Conservation (phyloP, 352 stramenopile species). For the Blastocystis sp. region DNA sequence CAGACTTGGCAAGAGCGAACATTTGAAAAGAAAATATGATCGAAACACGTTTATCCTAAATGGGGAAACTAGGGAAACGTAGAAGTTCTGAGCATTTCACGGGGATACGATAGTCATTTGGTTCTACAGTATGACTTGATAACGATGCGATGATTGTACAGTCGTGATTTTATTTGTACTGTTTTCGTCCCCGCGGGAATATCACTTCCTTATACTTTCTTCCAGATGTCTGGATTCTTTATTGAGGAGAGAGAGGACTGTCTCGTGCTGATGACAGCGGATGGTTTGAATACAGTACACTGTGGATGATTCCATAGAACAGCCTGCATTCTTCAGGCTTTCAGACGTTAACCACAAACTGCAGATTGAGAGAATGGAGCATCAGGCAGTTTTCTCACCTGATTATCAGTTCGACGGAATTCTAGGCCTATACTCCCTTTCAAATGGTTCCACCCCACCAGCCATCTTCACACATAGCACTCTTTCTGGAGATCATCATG, state of each 20-base stretch:
- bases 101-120: not conserved
- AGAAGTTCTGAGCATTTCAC: not conserved
- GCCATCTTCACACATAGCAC: not conserved
- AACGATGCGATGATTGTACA: too few relatives aligned
- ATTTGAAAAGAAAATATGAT: conserved; percentile 17
- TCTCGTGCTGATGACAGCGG: not conserved
- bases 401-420: conserved; percentile 10
- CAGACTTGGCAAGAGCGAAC: conserved; percentile 46
- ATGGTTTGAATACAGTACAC: not conserved
- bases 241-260: not conserved
- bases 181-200: too few relatives aligned
- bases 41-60: not conserved
- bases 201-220: not conserved
- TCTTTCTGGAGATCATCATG: conserved; percentile 33
- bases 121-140: too few relatives aligned
- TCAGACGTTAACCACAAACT: not conserved
- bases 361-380: not conserved
- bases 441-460: not conserved
- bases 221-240: conserved; percentile 1
- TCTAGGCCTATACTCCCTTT: conserved; percentile 27
- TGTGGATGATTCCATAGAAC: not conserved
- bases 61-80: not conserved
- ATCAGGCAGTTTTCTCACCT: not conserved
- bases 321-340: not conserved
- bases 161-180: too few relatives aligned